Base-by-base conservation (phyloP, 345 rosid genomes). In the Boechera retrofracta region DNA sequence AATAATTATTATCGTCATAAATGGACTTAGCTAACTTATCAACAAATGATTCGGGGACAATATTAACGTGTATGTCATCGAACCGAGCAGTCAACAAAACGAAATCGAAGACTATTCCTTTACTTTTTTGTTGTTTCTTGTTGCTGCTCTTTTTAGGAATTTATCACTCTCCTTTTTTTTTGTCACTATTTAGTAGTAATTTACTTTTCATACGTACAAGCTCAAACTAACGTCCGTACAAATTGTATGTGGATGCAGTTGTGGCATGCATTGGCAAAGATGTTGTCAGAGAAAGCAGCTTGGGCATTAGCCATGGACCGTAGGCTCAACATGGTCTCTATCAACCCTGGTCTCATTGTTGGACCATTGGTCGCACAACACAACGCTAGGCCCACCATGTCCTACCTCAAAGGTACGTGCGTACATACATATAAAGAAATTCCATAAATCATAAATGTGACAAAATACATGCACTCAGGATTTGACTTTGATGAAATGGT, bases 281-380 rank as follows among this genome's bases (percentile, higher is more conserved):
- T 93, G 53, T 81, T 83, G n/a, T 84, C 96, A 0, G 98, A 94
- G 60, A 85, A 90, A 76, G 94, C 96, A 33, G 97, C 98, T 4
- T 94, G 98, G 97, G 98, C 96, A 32, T 75, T 94, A 56, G 96
- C 97, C 39, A 91, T 87, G 96, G 98, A 91, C 70, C 84, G 98
- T 6, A 81, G 72, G 81, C 84, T 94, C 3, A 86, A 88, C 85
- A 90, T 91, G 98, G 97, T 94, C 39, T 91, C 94, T 38, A 85
- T 94, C 52, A 94, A 91, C 59, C 87, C 88, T 15, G 97, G 98
- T n/a, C 82, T 94, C 6, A 86, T 89, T 59, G 63, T 88, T 0
- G 98, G 97, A 38, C 98, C 98, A 10, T 78, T 62, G 4, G 89
- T 94, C 24, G 76, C 96, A n/a, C 89, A 88, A 57, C 89, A 87